Conservation (phyloP, 306 rosid species). For the Medicago truncatula region DNA sequence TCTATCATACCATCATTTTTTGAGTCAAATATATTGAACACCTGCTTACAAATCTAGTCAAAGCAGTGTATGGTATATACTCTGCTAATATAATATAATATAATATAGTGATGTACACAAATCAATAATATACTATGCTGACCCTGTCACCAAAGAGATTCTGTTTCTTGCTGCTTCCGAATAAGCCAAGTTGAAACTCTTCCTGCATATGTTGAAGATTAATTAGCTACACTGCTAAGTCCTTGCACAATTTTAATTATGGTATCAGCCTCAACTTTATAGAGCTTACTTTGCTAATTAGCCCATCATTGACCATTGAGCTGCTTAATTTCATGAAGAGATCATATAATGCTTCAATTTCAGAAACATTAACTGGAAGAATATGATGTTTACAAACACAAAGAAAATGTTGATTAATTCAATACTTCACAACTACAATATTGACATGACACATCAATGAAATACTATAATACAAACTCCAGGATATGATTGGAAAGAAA, state of each 20-base stretch:
- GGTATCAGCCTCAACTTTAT: background rate
- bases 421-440: background rate
- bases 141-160: slow-evolving; percentile 60
- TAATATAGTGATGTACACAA: background rate
- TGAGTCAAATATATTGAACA: slow-evolving; percentile 57
- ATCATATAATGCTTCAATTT: slow-evolving; percentile 57
- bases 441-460: background rate
- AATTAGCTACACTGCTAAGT: background rate
- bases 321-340: slow-evolving; percentile 63
- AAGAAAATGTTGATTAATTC: background rate
- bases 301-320: slow-evolving; percentile 59
- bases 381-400: background rate
- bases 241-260: slow-evolving; percentile 13
- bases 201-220: slow-evolving; percentile 48
- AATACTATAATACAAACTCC: background rate
- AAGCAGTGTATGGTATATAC: background rate
- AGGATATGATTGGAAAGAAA: background rate
- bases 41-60: slow-evolving; percentile 38
- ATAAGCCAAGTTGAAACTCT: slow-evolving; percentile 65
- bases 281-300: slow-evolving; percentile 61
- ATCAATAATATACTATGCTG: slow-evolving; percentile 5
- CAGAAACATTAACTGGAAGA: slow-evolving; percentile 50
- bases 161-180: slow-evolving; percentile 53
- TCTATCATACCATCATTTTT: slow-evolving; percentile 62
- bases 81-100: background rate